Evolutionary conservation across 352 stramenopile genomes (phyloP), one percentile per base, ranked within the genome.

Genomic region (Thalassiosira hispida): DNA sequence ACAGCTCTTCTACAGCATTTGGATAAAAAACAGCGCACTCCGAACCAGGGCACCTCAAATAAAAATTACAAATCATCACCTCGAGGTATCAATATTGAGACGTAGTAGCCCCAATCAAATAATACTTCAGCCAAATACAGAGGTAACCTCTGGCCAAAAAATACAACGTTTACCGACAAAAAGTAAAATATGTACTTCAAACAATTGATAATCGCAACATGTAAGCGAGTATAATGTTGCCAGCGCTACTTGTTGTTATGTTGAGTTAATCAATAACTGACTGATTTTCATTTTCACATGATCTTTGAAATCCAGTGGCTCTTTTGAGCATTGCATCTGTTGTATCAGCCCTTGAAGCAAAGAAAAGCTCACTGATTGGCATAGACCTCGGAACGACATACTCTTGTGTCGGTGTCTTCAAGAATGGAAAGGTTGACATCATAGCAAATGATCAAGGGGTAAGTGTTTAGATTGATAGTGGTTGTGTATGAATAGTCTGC

Each of bases 311-410:
- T 25, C 9, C 20, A 63, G 47, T 73, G 20, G 23, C 63, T 25
- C 31, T 73, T 11, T 44, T 73, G 33, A 46, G 49, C n/a, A 14
- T 42, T 49, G 16, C 16, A 14, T 73, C 63, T 31, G 23, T 38
- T 27, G 23, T 63, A 23, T 23, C 35, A 6, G 52, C 49, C 38
- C 51, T 31, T 11, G 60, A 71, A 18, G 16, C 33, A 5, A 81
- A 81, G 44, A 88, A 64, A 35, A 77, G 81, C 29, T 77, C 82
- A 18, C 53, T 78, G n/a, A 86, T 90, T 62, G 95, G 96, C 72
- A 98, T 98, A 82, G 96, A 98, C 88, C 95, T 98, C 64, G 96
- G 96, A 69, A 97, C 95, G 55, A 98, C 96, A 59, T 97, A 98
- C 90, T 97, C 95, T 44, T 98, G 96, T 81, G 96, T 98, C 59